These are phyloP conservation scores for Rhodotorula sp. DNA, from an alignment of 1,284 basidiomycete genomes.

Conservation along the genomic window DNA sequence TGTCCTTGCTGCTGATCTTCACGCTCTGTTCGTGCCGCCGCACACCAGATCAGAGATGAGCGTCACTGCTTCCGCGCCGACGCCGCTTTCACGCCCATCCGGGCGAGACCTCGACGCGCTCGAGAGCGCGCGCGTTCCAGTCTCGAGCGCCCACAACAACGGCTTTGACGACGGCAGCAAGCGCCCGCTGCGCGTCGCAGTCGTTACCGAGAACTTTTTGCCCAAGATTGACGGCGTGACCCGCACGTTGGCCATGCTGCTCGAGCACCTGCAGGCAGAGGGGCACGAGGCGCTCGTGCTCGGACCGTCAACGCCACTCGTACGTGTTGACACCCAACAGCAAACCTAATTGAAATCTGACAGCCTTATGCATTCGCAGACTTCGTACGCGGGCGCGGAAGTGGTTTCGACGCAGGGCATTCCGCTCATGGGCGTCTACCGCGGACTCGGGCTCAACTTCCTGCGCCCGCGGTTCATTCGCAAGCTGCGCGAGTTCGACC, in stretches of 20 bases:
- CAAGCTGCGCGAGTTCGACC: conserved; percentile 54
- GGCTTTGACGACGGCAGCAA: neutral
- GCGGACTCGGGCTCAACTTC: conserved; percentile 59
- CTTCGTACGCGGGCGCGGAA: conserved; percentile 58
- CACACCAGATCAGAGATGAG: too few relatives aligned
- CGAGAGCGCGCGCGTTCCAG: conserved; percentile 35
- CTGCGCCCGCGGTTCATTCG: conserved; percentile 59
- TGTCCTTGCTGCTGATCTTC: too few relatives aligned
- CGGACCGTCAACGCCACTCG: conserved; percentile 58
- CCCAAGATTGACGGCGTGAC: conserved; percentile 59
- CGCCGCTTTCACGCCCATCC: neutral
- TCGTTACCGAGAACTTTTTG: conserved; percentile 51
- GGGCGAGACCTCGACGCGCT: conserved; percentile 30
- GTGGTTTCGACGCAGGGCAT: conserved; percentile 61
- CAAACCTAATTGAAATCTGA: too few relatives aligned
- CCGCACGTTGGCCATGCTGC: conserved; percentile 58
- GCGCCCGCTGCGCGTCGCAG: conserved; percentile 48
- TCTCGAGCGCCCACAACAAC: too few relatives aligned
- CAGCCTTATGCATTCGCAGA: conserved; percentile 39
- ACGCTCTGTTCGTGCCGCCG: too few relatives aligned
- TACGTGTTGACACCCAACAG: conserved; percentile 36
- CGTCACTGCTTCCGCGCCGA: neutral
- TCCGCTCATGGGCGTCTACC: conserved; percentile 57
- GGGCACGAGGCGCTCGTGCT: conserved; percentile 60
- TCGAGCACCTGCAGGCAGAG: conserved; percentile 59